Evolutionary conservation across 2,329 filamentous ascomycete species (phyloP).

Genomic region (Parastagonospora nodorum): DNA sequence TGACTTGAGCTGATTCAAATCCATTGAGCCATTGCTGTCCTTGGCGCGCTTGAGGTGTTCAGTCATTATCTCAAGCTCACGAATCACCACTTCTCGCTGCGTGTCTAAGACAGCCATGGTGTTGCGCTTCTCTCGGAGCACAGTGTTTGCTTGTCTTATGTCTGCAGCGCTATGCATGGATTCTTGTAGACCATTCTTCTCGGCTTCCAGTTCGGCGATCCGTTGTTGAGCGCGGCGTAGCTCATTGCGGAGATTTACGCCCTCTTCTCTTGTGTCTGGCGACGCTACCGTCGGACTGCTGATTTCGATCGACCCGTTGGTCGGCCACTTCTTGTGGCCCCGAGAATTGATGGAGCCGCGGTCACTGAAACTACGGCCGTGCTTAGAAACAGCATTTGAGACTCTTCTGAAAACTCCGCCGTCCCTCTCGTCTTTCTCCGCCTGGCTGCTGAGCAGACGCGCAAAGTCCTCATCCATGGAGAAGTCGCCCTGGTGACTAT

Average conservation of each 20-base stretch:
- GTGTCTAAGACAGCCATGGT: conserved; percentile 94
- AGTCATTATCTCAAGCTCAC: conserved; percentile 85
- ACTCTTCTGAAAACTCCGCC: conserved; percentile 75
- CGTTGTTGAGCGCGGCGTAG: conserved; percentile 80
- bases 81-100: conserved; percentile 92
- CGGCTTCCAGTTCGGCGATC: conserved; percentile 84
- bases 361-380: conserved; percentile 86
- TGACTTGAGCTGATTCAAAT: conserved; percentile 72
- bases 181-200: conserved; percentile 64
- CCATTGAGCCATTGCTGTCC: conserved; percentile 75
- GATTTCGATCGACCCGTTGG: conserved; percentile 57
- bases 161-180: conserved; percentile 62
- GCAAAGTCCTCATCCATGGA: conserved; percentile 96
- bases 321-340: conserved; percentile 47
- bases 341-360: conserved; percentile 46
- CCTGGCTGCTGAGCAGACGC: conserved; percentile 77
- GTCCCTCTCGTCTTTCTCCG: conserved; percentile 54
- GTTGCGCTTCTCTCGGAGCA: conserved; percentile 88
- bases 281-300: conserved; percentile 73
- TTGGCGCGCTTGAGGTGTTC: conserved; percentile 88
- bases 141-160: conserved; percentile 80
- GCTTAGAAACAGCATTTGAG: conserved; percentile 84
- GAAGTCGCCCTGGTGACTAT: conserved; percentile 81
- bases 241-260: conserved; percentile 65
- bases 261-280: conserved; percentile 54